These are phyloP conservation scores for Apiospora sp. DNA, from an alignment of 2,329 filamentous ascomycete genomes.

Conservation along the genomic window DNA sequence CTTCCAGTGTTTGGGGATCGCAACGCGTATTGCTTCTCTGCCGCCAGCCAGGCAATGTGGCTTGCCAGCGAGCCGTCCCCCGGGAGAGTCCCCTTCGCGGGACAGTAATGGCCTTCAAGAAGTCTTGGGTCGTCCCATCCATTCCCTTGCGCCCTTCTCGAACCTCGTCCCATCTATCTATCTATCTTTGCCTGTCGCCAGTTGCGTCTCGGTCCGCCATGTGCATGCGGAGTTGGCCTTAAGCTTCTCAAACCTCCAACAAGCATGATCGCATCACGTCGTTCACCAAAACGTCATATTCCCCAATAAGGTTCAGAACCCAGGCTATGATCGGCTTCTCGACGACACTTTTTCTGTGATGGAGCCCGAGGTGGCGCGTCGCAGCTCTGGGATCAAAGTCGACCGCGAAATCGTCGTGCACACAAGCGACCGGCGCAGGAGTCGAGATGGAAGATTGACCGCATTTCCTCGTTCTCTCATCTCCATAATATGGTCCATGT, in stretches of 20 bases:
- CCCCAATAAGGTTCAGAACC: background rate
- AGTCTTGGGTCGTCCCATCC: background rate
- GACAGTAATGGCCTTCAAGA: constrained; percentile 4
- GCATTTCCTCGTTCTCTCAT: constrained; percentile 16
- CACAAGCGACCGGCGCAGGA: constrained; percentile 13
- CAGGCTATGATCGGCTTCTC: constrained; percentile 19
- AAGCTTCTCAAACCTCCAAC: background rate
- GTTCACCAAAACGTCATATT: constrained; percentile 18
- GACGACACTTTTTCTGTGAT: constrained; percentile 20
- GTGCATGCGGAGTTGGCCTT: constrained; percentile 1
- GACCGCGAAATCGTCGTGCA: constrained; percentile 23
- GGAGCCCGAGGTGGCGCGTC: constrained; percentile 22
- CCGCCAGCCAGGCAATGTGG: background rate
- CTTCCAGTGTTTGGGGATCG: background rate
- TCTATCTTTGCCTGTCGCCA: background rate
- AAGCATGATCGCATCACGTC: constrained; percentile 15
- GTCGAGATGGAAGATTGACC: constrained; percentile 1
- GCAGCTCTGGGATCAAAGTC: constrained; percentile 22
- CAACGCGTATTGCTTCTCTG: constrained; percentile 6
- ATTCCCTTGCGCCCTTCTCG: background rate
- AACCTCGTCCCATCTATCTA: background rate
- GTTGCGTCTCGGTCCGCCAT: constrained; percentile 18
- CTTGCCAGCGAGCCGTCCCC: constrained; percentile 6
- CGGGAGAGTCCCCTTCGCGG: background rate
- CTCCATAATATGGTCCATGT: constrained; percentile 26